Evolutionary conservation across 1,284 basidiomycete species (phyloP), one percentile per base, ranked within the genome.

Genomic region (Lentinula novae-zelandiae): DNA sequence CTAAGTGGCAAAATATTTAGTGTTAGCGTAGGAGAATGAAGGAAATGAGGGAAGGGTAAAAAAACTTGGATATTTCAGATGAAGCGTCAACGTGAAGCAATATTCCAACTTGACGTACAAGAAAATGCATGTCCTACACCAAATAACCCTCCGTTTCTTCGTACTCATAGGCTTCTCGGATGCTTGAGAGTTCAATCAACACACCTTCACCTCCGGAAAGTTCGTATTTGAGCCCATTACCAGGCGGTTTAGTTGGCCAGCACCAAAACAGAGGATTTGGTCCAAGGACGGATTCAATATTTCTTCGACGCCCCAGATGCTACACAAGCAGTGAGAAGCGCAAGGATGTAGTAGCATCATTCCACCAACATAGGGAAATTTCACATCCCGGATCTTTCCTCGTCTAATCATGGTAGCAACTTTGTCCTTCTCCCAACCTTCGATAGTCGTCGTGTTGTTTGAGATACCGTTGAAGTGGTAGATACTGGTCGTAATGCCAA

Each of bases 401-500:
- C 90, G 78, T 12, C 92, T 84, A 51, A 95, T 85, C 67, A 98
- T 82, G 0, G 87, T 92, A 4, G 93, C 89, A 0, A 89, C 93
- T 72, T 92, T 95, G 70, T 99, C 95, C 76, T 98, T 98, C 73
- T 99, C 97, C 93, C 94, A 97, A 0, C 92, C 87, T 76, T 99
- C 96, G 61, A 99, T 97, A 0, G 96, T 98, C 0, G 96, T 99
- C 10, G 89, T 89, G 72, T 99, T 99, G 20, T 82, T 82, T 10
- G 82, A 68, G n/a, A 96, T 73, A 54, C 86, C 83, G 71, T 89
- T 92, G 65, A 96, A 86, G 68, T 99, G 97, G 71, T 96, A 99
- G 33, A 95, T 61, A 64, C 90, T 93, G 66, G 17, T 55, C 34
- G 46, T 5, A 39, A 52, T 38, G 27, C 50, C n/a, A 62, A 40